Conservation (phyloP, 2,329 filamentous ascomycete species). For the Fusarium tuaranense region DNA sequence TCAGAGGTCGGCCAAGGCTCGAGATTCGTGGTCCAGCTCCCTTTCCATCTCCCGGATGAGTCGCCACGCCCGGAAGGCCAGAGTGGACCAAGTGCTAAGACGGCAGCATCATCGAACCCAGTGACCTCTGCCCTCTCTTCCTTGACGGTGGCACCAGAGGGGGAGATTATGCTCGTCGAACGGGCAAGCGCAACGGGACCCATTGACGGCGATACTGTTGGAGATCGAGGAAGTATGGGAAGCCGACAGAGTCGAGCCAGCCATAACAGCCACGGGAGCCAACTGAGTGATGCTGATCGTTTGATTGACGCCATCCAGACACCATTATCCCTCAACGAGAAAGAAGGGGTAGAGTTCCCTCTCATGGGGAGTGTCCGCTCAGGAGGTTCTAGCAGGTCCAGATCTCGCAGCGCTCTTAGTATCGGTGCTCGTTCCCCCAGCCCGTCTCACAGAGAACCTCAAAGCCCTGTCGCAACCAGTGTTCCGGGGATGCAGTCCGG, state of each 20-base stretch:
- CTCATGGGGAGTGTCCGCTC: constrained; percentile 33
- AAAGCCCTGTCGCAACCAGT: constrained; percentile 33
- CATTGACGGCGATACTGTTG: constrained; percentile 17
- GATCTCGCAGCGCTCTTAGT: constrained; percentile 9
- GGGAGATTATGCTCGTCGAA: constrained; percentile 74
- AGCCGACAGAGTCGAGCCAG: constrained; percentile 54
- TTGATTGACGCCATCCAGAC: constrained; percentile 79
- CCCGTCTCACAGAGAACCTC: constrained; percentile 6
- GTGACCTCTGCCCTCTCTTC: constrained; percentile 39
- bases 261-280: constrained; percentile 59
- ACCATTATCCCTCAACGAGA: constrained; percentile 59
- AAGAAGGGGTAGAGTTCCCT: constrained; percentile 48
- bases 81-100: neutral
- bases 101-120: constrained; percentile 17
- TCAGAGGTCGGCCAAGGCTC: constrained; percentile 87
- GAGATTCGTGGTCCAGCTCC: constrained; percentile 82
- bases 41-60: constrained; percentile 73
- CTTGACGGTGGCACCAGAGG: constrained; percentile 49
- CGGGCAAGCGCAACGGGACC: constrained; percentile 48
- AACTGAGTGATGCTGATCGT: constrained; percentile 73
- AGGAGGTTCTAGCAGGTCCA: constrained; percentile 14
- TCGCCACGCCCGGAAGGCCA: constrained; percentile 33
- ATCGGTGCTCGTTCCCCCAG: constrained; percentile 27
- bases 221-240: constrained; percentile 32
- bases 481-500: constrained; percentile 47